A percentile compares a stretch with the other conserved stretches of the same genome.
These are phyloP conservation scores for Moniliella sp. DNA, from an alignment of 1,284 basidiomycete genomes.

Conservation along the genomic window DNA sequence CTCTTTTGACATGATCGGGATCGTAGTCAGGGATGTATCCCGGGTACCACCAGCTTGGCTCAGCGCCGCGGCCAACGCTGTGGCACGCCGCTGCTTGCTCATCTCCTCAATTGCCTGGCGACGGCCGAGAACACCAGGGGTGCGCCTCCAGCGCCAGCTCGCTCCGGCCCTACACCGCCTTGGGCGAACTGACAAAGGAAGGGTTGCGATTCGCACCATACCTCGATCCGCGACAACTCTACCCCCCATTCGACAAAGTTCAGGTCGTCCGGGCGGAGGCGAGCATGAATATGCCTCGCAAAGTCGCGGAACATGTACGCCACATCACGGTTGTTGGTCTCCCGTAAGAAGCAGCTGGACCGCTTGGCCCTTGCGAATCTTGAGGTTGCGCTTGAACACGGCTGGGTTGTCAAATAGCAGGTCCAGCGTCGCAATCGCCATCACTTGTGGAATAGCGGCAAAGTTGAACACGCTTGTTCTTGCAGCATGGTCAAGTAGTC, in stretches of 20 bases:
- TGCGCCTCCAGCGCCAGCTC: too few species aligned
- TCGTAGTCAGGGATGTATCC: too few species aligned
- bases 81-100: too few species aligned
- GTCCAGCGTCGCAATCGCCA: conserved; percentile 85
- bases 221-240: conserved; percentile 24
- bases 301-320: conserved; percentile 68
- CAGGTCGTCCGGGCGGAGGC: conserved; percentile 59
- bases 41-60: too few species aligned
- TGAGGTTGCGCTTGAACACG: conserved; percentile 76
- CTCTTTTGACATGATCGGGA: too few species aligned
- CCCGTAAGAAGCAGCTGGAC: conserved; percentile 73
- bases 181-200: conserved; percentile 10
- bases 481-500: conserved; percentile 72
- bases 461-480: conserved; percentile 92
- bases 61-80: too few species aligned
- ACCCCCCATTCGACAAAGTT: conserved; percentile 42
- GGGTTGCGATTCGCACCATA: conserved; percentile 30
- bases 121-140: too few species aligned
- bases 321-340: conserved; percentile 77
- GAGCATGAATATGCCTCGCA: conserved; percentile 59
- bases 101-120: too few species aligned
- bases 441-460: conserved; percentile 77
- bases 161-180: too few species aligned
- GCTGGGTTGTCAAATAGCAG: conserved; percentile 75
- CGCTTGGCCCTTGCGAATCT: conserved; percentile 79